phyloP scores from a whole-genome alignment of 2,329 filamentous ascomycete species.

The Tolypocladium ovalisporum region DNA sequence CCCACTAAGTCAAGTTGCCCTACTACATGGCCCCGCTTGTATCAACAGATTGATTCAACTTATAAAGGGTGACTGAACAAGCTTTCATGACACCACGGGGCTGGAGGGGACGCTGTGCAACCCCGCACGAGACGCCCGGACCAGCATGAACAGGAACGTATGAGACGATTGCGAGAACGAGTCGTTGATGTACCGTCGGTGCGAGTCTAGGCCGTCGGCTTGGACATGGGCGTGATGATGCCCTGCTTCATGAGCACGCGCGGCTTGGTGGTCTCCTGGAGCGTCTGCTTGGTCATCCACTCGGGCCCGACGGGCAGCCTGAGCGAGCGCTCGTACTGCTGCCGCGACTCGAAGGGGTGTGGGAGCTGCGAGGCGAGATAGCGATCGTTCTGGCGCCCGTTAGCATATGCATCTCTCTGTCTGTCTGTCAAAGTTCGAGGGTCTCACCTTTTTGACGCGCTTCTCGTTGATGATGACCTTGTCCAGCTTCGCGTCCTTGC shows the following conservation, averaged over 20 bases:
- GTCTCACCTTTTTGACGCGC: constrained; percentile 68
- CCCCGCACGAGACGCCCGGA: too few species aligned
- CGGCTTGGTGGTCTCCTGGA: constrained; percentile 83
- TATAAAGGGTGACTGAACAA: too few species aligned
- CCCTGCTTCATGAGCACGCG: constrained; percentile 85
- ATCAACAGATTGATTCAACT: background rate
- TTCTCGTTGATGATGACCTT: constrained; percentile 91
- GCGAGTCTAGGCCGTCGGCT: constrained; percentile 41
- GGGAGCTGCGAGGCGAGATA: constrained; percentile 79
- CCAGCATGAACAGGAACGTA: background rate
- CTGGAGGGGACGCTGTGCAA: too few species aligned
- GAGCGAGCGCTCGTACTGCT: constrained; percentile 85
- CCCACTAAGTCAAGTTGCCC: background rate
- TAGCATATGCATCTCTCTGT: background rate
- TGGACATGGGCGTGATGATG: constrained; percentile 76
- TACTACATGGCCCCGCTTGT: background rate
- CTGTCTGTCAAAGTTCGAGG: background rate
- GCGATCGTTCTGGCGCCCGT: constrained; percentile 55
- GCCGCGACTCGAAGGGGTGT: constrained; percentile 75
- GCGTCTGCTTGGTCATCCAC: constrained; percentile 93
- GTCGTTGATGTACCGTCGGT: background rate
- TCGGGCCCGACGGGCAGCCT: constrained; percentile 83
- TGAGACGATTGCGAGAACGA: background rate
- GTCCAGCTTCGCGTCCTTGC: constrained; percentile 73
- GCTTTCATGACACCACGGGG: too few species aligned